These are phyloP conservation scores for Claviceps sorghi DNA, from an alignment of 2,329 filamentous ascomycete genomes.

Conservation along the genomic window DNA sequence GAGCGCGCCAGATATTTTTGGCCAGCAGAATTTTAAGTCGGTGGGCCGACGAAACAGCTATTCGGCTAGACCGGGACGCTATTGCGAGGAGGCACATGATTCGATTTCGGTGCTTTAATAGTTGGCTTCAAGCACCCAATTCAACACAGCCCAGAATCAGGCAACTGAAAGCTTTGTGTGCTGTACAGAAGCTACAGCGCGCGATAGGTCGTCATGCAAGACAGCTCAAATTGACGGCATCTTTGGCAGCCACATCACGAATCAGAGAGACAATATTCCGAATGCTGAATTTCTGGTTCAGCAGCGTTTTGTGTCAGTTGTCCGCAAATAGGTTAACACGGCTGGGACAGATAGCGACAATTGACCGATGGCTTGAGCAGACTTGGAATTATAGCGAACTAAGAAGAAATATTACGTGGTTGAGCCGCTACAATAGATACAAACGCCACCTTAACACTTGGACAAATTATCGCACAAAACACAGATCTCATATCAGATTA, in stretches of 20 bases:
- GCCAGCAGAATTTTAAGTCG: conserved; percentile 24
- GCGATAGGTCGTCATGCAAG: conserved; percentile 14
- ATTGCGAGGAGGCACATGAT: conserved; percentile 58
- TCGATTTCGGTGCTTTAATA: conserved; percentile 31
- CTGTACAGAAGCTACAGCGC: conserved; percentile 21
- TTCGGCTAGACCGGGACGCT: conserved; percentile 51
- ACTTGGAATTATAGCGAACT: neutral
- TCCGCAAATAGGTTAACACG: neutral
- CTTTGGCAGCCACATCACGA: conserved; percentile 11
- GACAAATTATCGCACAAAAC: neutral
- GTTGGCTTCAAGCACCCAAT: conserved; percentile 21
- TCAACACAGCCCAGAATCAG: conserved; percentile 16
- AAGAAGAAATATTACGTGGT: neutral
- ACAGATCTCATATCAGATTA: conserved; percentile 1
- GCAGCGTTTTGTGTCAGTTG: neutral
- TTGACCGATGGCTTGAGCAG: neutral
- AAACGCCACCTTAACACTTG: neutral
- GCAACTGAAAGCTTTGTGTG: conserved; percentile 16
- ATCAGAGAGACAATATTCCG: conserved; percentile 9
- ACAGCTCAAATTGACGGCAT: conserved; percentile 13
- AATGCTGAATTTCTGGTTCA: neutral
- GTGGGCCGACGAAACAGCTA: conserved; percentile 52
- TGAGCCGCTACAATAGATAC: neutral
- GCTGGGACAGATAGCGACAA: neutral
- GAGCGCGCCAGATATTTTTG: conserved; percentile 51